Evolutionary conservation across 768 basidiomycete species (phyloP).

Genomic region (Rhodotorula graminis): DNA sequence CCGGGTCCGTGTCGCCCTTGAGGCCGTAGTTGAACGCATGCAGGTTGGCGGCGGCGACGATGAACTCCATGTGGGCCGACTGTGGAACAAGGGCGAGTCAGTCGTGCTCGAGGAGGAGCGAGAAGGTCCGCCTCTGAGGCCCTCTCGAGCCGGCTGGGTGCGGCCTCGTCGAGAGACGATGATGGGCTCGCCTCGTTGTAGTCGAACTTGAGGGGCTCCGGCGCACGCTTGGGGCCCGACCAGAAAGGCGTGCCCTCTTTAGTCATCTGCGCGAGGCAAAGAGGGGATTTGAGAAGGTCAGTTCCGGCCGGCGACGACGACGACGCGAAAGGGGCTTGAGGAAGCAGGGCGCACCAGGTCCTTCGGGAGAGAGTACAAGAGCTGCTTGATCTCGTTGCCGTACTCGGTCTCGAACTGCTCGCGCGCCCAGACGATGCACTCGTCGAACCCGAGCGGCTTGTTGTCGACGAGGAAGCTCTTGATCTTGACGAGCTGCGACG

Average conservation of each 20-base stretch:
- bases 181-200: constrained; percentile 67
- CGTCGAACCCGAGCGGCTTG: constrained; percentile 91
- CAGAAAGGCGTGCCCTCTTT: constrained; percentile 95
- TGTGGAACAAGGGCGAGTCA: constrained; percentile 44
- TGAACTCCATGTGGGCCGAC: constrained; percentile 79
- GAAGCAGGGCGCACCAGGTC: constrained; percentile 59
- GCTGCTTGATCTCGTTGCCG: constrained; percentile 84
- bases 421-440: constrained; percentile 95
- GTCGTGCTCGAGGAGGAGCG: too few relatives aligned
- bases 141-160: too few relatives aligned
- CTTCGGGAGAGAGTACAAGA: constrained; percentile 88
- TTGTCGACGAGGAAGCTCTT: constrained; percentile 81
- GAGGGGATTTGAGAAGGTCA: background rate
- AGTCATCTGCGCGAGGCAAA: constrained; percentile 52
- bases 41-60: constrained; percentile 89
- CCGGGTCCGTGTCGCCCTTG: constrained; percentile 75
- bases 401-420: constrained; percentile 91
- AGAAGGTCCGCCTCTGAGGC: background rate
- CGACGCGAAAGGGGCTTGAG: too few relatives aligned
- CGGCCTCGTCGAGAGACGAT: too few relatives aligned
- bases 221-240: constrained; percentile 97
- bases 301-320: background rate
- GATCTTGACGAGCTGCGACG: constrained; percentile 82
- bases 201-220: constrained; percentile 81
- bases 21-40: constrained; percentile 98